Base-by-base conservation (phyloP, 768 basidiomycete species). In the Leccinum pellstonianum region DNA sequence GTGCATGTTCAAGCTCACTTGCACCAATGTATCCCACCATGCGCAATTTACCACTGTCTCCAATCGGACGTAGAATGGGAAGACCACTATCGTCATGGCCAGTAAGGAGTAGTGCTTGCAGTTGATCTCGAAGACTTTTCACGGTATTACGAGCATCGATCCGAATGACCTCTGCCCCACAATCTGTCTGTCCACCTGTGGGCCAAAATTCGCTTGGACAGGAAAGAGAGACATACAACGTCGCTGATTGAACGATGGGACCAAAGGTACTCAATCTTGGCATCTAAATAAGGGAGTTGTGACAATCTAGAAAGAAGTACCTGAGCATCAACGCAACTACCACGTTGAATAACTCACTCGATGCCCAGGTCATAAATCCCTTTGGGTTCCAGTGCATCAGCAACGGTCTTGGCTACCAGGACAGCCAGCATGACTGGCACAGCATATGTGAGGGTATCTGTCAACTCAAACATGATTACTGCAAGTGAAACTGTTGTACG, bases 311-410 rank as follows among this genome's bases (percentile, higher is more conserved):
- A 46, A 52, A 48, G 11, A 43, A 37, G 54, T 38, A 27, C 14
- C 17, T 60, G 48, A 62, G 12, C 14, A 61, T 8, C 31, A 27
- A 5, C 31, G 19, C 8, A 11, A 31, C 25, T 11, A 51, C 57
- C 8, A 54, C 12, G 17, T 21, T 14, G 57, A 59, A 37, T 17
- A 43, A 2, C 67, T 58, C 50, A 87, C 79, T 95, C 93, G 57
- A 98, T 98, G 58, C 93, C 93, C 38, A 98, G 83, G 73, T 99
- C 97, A 70, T 98, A 99, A 57, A 99, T 98, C 9, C 95, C 95
- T 69, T 95, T 93, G 3, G 91, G 91, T 41, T 76, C 66, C 58
- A 74, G 59, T 55, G 62, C 65, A 67, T 75, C 64, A 48, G 75
- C 72, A 43, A 76, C 68, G 11, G 73, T 73, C 61, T 74, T 74